Conservation (phyloP, 768 basidiomycete species). For the Suillus luteus region DNA sequence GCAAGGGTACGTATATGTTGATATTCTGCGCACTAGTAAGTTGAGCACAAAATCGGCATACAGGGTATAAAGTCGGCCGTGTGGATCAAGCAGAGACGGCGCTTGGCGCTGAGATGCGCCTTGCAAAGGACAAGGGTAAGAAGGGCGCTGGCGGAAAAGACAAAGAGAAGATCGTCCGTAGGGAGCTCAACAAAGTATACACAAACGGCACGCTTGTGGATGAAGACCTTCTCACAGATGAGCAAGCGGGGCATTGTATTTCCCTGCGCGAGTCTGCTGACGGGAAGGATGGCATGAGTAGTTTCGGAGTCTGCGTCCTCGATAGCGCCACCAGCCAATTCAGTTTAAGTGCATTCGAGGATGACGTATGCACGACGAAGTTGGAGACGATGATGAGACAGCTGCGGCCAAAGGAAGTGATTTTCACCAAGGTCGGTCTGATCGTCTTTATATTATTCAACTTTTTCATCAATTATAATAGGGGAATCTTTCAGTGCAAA, state of each 20-base stretch:
- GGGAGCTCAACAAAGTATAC: constrained; percentile 93
- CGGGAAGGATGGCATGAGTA: constrained; percentile 42
- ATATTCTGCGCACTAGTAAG: not conserved
- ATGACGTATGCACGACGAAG: constrained; percentile 90
- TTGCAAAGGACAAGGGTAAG: constrained; percentile 58
- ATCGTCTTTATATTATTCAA: not conserved
- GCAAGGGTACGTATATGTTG: constrained; percentile 54
- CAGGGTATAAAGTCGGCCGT: constrained; percentile 92
- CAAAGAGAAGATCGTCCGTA: constrained; percentile 88
- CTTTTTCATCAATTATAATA: constrained; percentile 31
- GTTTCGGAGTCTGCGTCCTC: constrained; percentile 87
- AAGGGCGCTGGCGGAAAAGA: constrained; percentile 50
- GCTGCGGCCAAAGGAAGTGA: constrained; percentile 86
- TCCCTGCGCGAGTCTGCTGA: constrained; percentile 68
- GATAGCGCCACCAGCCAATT: constrained; percentile 97
- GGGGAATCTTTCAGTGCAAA: constrained; percentile 86
- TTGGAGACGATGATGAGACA: constrained; percentile 93
- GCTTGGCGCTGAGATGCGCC: constrained; percentile 94
- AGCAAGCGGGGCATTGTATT: constrained; percentile 94
- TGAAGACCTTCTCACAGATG: constrained; percentile 82
- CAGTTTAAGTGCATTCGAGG: constrained; percentile 84
- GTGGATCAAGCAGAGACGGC: constrained; percentile 98
- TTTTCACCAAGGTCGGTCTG: constrained; percentile 77
- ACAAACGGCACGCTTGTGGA: constrained; percentile 97
- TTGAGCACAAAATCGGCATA: not conserved